A percentile compares a stretch with the other conserved stretches of the same genome.
These are phyloP conservation scores for Neurospora crassa DNA, from an alignment of 2,329 filamentous ascomycete genomes.

Conservation along the genomic window DNA sequence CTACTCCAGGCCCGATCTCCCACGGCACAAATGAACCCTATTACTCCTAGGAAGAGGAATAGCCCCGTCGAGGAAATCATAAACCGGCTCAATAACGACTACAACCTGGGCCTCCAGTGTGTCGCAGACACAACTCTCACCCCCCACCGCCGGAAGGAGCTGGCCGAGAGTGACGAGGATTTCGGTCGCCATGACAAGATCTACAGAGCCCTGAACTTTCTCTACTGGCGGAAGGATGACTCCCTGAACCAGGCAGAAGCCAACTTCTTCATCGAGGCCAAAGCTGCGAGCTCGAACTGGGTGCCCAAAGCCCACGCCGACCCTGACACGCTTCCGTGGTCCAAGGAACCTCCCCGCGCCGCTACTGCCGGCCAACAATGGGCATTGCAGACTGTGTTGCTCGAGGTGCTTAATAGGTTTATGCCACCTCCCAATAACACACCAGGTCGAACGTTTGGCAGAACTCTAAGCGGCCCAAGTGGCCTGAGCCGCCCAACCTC, in stretches of 20 bases:
- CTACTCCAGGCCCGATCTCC: not conserved
- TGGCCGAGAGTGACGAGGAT: conserved; percentile 7
- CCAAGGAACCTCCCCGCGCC: conserved; percentile 9
- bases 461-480: not conserved
- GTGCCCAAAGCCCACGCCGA: conserved; percentile 15
- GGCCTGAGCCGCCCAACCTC: not conserved
- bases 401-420: conserved; percentile 12
- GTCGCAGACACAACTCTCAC: conserved; percentile 14
- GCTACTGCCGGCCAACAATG: conserved; percentile 10
- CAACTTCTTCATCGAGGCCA: conserved; percentile 17
- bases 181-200: conserved; percentile 17
- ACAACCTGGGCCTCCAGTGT: conserved; percentile 18
- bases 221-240: conserved; percentile 14
- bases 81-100: conserved; percentile 18
- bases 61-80: conserved; percentile 14
- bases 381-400: conserved; percentile 18
- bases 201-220: conserved; percentile 14
- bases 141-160: conserved; percentile 12
- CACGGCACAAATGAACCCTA: conserved; percentile 3
- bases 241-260: conserved; percentile 10
- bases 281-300: conserved; percentile 15
- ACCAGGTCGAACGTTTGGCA: not conserved
- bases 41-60: conserved; percentile 11
- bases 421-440: not conserved
- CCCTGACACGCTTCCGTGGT: conserved; percentile 9